A percentile compares a stretch with the other conserved stretches of the same genome.
phyloP scores from a whole-genome alignment of 371 early-diverging fungal genomes.

The Catenaria anguillulae region DNA sequence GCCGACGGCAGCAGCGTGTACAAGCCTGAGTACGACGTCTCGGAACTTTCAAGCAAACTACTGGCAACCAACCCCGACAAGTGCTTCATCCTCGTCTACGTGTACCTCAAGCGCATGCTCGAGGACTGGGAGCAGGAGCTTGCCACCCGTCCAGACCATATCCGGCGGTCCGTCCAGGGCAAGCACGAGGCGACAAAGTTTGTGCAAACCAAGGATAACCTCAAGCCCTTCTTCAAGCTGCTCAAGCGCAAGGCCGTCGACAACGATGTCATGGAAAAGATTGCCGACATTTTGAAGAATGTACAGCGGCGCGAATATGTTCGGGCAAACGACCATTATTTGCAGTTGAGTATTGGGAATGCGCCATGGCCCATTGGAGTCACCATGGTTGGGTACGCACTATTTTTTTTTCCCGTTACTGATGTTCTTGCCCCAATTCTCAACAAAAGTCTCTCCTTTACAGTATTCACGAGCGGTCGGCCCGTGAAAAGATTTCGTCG shows the following conservation, averaged over 20 bases:
- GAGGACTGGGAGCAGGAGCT: constrained; percentile 78
- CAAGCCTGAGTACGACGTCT: constrained; percentile 32
- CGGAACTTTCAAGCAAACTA: constrained; percentile 39
- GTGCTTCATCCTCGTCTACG: constrained; percentile 53
- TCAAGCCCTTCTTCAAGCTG: constrained; percentile 75
- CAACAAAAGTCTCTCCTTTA: neutral
- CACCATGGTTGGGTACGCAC: constrained; percentile 52
- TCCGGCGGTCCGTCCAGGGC: constrained; percentile 59
- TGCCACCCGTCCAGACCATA: constrained; percentile 55
- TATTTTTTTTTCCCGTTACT: neutral
- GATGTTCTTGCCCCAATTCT: neutral
- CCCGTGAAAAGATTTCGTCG: constrained; percentile 88
- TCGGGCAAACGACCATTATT: constrained; percentile 84
- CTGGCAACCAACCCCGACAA: constrained; percentile 59
- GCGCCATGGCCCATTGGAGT: constrained; percentile 98
- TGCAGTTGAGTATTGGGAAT: constrained; percentile 89
- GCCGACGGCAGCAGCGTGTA: constrained; percentile 14
- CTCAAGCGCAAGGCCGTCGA: constrained; percentile 59
- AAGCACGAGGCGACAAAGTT: constrained; percentile 66
- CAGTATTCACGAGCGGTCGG: constrained; percentile 93
- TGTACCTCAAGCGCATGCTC: constrained; percentile 64
- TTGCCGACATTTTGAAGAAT: constrained; percentile 71
- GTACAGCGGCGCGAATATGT: constrained; percentile 78
- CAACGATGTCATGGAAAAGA: constrained; percentile 66
- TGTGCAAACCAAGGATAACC: constrained; percentile 69